These are phyloP conservation scores for Pulveroboletus sp. DNA, from an alignment of 768 basidiomycete genomes.

Conservation along the genomic window DNA sequence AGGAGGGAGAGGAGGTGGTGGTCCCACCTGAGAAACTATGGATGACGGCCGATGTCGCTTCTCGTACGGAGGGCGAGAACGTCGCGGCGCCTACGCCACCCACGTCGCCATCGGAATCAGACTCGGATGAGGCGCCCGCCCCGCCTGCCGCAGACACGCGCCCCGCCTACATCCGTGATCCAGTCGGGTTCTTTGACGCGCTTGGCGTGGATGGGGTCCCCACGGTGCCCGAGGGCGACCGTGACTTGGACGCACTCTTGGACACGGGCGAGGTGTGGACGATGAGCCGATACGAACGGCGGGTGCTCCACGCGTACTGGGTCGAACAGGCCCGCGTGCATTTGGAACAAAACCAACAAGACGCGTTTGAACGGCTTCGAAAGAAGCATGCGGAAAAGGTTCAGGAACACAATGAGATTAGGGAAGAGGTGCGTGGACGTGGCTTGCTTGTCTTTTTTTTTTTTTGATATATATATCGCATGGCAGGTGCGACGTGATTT, in stretches of 20 bases:
- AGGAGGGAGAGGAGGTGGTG: constrained; percentile 12
- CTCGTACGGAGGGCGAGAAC: too few relatives aligned
- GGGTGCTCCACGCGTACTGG: constrained; percentile 46
- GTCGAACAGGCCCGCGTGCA: constrained; percentile 36
- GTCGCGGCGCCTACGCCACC: too few relatives aligned
- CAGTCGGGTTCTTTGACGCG: constrained; percentile 35
- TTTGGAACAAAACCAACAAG: constrained; percentile 28
- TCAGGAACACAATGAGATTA: constrained; percentile 36
- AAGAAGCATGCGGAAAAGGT: constrained; percentile 40
- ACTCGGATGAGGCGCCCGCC: neutral
- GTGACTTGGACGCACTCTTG: constrained; percentile 39
- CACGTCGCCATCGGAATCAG: too few relatives aligned
- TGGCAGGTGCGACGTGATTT: constrained; percentile 54
- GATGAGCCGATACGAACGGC: constrained; percentile 51
- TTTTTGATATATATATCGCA: too few relatives aligned
- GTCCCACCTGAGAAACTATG: constrained; percentile 29
- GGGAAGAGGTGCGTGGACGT: constrained; percentile 47
- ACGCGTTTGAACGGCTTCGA: constrained; percentile 44
- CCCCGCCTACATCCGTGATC: constrained; percentile 22
- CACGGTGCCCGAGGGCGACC: constrained; percentile 33
- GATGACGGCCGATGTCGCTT: constrained; percentile 15
- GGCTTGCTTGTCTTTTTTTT: neutral
- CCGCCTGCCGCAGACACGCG: neutral
- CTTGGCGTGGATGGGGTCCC: constrained; percentile 39
- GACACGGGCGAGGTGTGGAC: constrained; percentile 44